Conservation (phyloP, 1,139 yeast species). For the Lodderomyces margitis region DNA sequence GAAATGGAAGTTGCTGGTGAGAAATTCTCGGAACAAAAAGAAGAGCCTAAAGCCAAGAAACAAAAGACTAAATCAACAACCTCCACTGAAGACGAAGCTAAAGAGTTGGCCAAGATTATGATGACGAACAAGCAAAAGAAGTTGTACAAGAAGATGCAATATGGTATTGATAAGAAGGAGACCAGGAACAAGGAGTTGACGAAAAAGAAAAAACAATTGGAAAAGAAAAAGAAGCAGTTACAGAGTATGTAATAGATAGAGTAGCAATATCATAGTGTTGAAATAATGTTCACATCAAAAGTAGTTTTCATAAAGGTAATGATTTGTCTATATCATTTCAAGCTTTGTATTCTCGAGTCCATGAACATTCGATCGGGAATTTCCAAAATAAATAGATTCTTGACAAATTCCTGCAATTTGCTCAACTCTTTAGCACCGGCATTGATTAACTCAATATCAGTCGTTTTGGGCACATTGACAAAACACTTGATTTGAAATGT, state of each 20-base stretch:
- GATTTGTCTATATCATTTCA: neutral
- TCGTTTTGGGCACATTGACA: constrained; percentile 66
- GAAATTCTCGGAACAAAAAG: constrained; percentile 53
- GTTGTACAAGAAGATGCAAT: constrained; percentile 92
- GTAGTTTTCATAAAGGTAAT: too few species aligned
- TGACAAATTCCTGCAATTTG: constrained; percentile 8
- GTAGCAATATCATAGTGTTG: neutral
- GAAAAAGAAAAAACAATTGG: constrained; percentile 76
- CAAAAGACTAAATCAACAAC: constrained; percentile 19
- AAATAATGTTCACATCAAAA: too few species aligned
- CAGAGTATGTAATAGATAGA: constrained; percentile 1
- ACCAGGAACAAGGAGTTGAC: constrained; percentile 70
- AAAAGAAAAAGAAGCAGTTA: constrained; percentile 45
- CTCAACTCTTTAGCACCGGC: constrained; percentile 48
- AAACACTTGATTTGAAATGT: constrained; percentile 64
- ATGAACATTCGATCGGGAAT: constrained; percentile 78
- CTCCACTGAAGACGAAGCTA: constrained; percentile 63
- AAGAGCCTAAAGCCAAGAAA: constrained; percentile 29
- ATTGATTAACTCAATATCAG: constrained; percentile 72
- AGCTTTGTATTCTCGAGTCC: constrained; percentile 56
- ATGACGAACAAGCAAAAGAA: constrained; percentile 96
- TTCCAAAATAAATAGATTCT: constrained; percentile 45
- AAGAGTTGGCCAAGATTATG: constrained; percentile 90
- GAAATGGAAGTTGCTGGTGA: constrained; percentile 91
- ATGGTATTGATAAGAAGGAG: constrained; percentile 84